Evolutionary conservation across 345 rosid species (phyloP).

Genomic region (thale cress (Arabidopsis thaliana)): TAIR10.1 NC_003070.9:398501-399000

Average conservation of each 20-base stretch:
- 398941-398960: conserved; percentile 81
- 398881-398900: conserved; percentile 28
- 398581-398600: conserved; percentile 14
- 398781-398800: background rate
- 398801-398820: conserved; percentile 1
- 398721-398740: conserved; percentile 3
- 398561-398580: conserved; percentile 20
- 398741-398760: conserved; percentile 6
- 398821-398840: background rate
- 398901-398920: conserved; percentile 93
- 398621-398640: conserved; percentile 71
- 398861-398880: conserved; percentile 12
- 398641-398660: conserved; percentile 66
- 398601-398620: conserved; percentile 62
- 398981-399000: conserved; percentile 5
- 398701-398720: conserved; percentile 90
- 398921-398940: conserved; percentile 85
- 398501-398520: conserved; percentile 84
- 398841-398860: background rate
- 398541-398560: background rate
- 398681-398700: conserved; percentile 84
- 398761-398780: background rate
- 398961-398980: conserved; percentile 55
- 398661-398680: conserved; percentile 64
- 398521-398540: conserved; percentile 71